Evolutionary conservation across 2,329 filamentous ascomycete species (phyloP).

Genomic region (Eutypa lata): DNA sequence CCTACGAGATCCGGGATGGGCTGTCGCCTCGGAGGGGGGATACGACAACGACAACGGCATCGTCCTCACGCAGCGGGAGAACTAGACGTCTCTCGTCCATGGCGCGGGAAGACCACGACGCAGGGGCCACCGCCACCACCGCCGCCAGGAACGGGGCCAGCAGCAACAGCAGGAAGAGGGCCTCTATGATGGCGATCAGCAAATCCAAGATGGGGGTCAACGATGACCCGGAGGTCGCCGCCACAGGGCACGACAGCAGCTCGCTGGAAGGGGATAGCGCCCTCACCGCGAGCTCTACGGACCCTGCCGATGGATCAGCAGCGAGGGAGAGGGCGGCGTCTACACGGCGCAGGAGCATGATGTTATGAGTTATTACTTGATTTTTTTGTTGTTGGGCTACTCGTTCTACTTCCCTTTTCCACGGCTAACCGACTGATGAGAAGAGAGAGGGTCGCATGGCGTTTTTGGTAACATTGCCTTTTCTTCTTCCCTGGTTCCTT

Average conservation of each 20-base stretch:
- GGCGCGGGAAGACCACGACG: constrained; percentile 30
- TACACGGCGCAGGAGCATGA: constrained; percentile 55
- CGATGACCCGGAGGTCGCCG: not conserved
- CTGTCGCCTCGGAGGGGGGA: not conserved
- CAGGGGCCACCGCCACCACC: constrained; percentile 18
- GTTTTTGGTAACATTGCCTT: not conserved
- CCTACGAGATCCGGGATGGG: constrained; percentile 33
- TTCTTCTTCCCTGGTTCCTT: no score
- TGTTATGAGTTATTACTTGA: constrained; percentile 41
- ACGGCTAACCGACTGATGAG: no score
- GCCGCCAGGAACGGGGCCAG: not conserved
- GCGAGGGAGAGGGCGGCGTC: constrained; percentile 29
- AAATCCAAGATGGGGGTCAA: constrained; percentile 27
- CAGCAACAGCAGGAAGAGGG: constrained; percentile 31
- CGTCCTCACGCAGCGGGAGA: constrained; percentile 30
- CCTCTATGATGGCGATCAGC: constrained; percentile 39
- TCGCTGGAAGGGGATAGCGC: constrained; percentile 30
- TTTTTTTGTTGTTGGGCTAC: not conserved
- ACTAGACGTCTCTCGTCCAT: constrained; percentile 38
- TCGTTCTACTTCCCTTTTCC: no score
- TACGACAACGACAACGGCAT: constrained; percentile 24
- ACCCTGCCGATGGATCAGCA: constrained; percentile 18
- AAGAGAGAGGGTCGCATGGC: not conserved
- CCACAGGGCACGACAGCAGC: constrained; percentile 10
- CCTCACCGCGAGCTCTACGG: constrained; percentile 21